Evolutionary conservation across 768 basidiomycete genomes (phyloP), one percentile per base, ranked within the genome.

Genomic region (Gelatoporia subvermispora): DNA sequence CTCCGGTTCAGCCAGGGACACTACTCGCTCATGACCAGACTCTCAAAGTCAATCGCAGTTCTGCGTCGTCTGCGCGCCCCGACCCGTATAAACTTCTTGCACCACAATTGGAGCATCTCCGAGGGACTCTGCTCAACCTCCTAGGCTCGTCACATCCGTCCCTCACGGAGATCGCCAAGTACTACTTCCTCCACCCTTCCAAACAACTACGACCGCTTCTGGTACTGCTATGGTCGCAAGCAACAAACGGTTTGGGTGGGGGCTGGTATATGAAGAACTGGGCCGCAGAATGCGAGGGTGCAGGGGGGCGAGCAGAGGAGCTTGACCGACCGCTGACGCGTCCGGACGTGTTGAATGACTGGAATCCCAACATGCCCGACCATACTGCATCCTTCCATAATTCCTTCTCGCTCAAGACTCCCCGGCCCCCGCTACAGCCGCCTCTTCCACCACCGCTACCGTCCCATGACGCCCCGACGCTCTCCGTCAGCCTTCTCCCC

Each of bases 181-280:
- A 90, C 68, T 97, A 96, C 71, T 97, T 97, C 64, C 69, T 85
- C 42, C 82, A 88, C 50, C 85, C 86, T 13, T 89, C 92, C 10
- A 93, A 93, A 62, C 93, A 97, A 61, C 73, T 98, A 22, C 81
- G 96, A 5, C 93, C 96, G 2, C 70, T 93, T 45, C 72, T 97
- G 31, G 89, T 97, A 15, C 77, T 99, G 18, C 78, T 99, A 28
- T 88, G 96, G 67, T 74, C 89, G 16, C 85, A 87, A 49, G 96
- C 94, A 8, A 96, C 93, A 21, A 98, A 98, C 62, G 95, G 95
- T 1, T 71, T 95, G 25, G 88, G 89, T 3, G 61, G 69, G 2
- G 65, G 72, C 36, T 95, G 84, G 78, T 65, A 76, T 17, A 63
- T 69, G 46, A 85, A 82, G 54, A 62, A 68, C 40, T 82, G 79